A percentile compares a stretch with the other conserved stretches of the same genome.
phyloP scores from a whole-genome alignment of 2,329 filamentous ascomycete species.

The Penicillium freii region DNA sequence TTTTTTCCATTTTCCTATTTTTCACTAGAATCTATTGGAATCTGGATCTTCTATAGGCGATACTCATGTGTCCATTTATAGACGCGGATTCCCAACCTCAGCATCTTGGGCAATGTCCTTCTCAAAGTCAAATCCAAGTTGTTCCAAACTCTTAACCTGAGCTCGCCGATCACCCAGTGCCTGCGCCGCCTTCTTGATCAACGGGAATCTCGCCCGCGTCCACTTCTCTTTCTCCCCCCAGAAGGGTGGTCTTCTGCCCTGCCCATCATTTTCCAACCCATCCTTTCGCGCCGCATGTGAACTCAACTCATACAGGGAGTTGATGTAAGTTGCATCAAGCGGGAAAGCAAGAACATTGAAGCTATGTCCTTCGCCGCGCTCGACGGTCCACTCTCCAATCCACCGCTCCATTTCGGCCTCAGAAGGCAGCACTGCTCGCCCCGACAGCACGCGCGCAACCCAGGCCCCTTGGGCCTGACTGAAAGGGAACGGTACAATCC shows the following conservation, averaged over 20 bases:
- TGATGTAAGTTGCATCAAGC: slow-evolving; percentile 16
- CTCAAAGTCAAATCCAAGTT: slow-evolving; percentile 43
- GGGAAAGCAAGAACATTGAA: slow-evolving; percentile 14
- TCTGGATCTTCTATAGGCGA: not conserved
- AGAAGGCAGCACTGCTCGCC: slow-evolving; percentile 3
- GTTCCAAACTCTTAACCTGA: slow-evolving; percentile 36
- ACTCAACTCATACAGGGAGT: slow-evolving; percentile 6
- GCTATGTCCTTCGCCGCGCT: slow-evolving; percentile 3
- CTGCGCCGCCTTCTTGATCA: slow-evolving; percentile 44
- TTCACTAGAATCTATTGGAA: not conserved
- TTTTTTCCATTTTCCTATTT: not conserved
- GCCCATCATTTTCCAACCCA: slow-evolving; percentile 39
- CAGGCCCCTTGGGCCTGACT: slow-evolving; percentile 14
- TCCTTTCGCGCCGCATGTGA: not conserved
- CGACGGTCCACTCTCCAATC: slow-evolving; percentile 1
- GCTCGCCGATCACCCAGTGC: slow-evolving; percentile 37
- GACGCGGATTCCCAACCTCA: not conserved
- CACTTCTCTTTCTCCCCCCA: slow-evolving; percentile 42
- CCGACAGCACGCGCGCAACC: slow-evolving; percentile 12
- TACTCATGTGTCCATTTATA: not conserved
- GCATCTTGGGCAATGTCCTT: slow-evolving; percentile 13
- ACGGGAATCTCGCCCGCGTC: slow-evolving; percentile 38
- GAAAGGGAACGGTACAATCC: slow-evolving; percentile 12
- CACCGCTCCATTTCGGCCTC: slow-evolving; percentile 7
- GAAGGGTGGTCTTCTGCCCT: slow-evolving; percentile 41